Evolutionary conservation across 1,284 basidiomycete species (phyloP).

Genomic region (Cutaneotrichosporon daszewskae): DNA sequence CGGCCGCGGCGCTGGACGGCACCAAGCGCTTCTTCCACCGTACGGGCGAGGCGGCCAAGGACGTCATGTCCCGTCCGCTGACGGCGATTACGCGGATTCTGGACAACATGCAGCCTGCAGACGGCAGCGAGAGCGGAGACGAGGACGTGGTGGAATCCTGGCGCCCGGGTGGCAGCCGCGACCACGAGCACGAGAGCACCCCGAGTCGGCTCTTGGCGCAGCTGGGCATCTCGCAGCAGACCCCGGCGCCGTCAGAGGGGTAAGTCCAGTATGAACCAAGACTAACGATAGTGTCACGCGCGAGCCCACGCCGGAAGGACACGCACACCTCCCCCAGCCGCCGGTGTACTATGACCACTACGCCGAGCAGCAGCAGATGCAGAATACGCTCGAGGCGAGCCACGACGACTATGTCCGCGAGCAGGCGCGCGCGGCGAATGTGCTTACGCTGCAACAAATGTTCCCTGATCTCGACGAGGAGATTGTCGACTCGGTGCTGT

Average conservation of each 20-base stretch:
- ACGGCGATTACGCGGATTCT: conserved; percentile 81
- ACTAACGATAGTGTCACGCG: conserved; percentile 6
- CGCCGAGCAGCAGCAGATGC: conserved; percentile 13
- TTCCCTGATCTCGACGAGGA: conserved; percentile 76
- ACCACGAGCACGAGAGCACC: conserved; percentile 4
- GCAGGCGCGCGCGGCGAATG: conserved; percentile 32
- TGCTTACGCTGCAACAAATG: conserved; percentile 72
- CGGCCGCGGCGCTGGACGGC: conserved; percentile 61
- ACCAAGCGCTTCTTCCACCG: conserved; percentile 75
- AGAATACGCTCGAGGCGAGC: conserved; percentile 30
- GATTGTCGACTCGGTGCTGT: conserved; percentile 76
- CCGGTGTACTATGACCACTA: not conserved
- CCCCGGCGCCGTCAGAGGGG: conserved; percentile 7
- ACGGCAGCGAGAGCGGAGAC: conserved; percentile 22
- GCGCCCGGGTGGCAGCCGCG: not conserved
- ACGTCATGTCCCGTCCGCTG: conserved; percentile 75
- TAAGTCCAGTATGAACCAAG: not conserved
- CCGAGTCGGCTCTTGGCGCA: conserved; percentile 15
- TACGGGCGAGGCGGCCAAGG: conserved; percentile 62
- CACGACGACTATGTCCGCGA: conserved; percentile 26
- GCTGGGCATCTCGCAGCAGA: conserved; percentile 17
- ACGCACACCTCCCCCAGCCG: not conserved
- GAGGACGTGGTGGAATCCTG: not conserved
- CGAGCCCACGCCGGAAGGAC: conserved; percentile 6
- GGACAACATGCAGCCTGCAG: conserved; percentile 50